These are phyloP conservation scores for Psilocybe cubensis DNA, from an alignment of 768 basidiomycete species.

Conservation along the genomic window DNA sequence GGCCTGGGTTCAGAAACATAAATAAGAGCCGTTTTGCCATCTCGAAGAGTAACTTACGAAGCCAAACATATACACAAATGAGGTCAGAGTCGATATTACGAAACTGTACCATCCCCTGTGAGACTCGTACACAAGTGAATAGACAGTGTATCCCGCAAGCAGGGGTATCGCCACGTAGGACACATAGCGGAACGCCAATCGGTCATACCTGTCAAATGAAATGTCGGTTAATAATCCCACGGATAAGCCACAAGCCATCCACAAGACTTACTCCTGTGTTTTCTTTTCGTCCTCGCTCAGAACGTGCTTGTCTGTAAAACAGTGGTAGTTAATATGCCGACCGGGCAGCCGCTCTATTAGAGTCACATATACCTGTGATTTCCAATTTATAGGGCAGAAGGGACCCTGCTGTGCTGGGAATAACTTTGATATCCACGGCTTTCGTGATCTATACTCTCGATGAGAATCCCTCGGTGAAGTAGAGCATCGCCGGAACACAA, in stretches of 20 bases:
- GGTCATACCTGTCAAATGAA: conserved; percentile 68
- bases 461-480: conserved; percentile 14
- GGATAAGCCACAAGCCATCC: conserved; percentile 5
- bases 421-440: conserved; percentile 85
- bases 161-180: conserved; percentile 87
- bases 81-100: conserved; percentile 89
- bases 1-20: conserved; percentile 49
- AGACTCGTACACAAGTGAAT: conserved; percentile 80
- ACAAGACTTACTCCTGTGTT: conserved; percentile 82
- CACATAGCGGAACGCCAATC: conserved; percentile 93
- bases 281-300: conserved; percentile 97
- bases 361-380: conserved; percentile 66
- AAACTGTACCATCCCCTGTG: conserved; percentile 98
- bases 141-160: conserved; percentile 75
- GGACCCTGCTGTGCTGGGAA: conserved; percentile 63
- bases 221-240: conserved; percentile 7
- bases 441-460: conserved; percentile 67
- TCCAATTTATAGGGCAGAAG: conserved; percentile 77
- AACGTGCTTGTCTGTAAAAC: conserved; percentile 83
- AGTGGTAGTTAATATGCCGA: conserved; percentile 8
- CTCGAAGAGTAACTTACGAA: conserved; percentile 68
- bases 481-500: conserved; percentile 4
- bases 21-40: conserved; percentile 5
- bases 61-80: conserved; percentile 95
- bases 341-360: conserved; percentile 14